These are phyloP conservation scores for Phtheirospermum japonicum DNA, from an alignment of 257 asterid species.

Conservation along the genomic window DNA sequence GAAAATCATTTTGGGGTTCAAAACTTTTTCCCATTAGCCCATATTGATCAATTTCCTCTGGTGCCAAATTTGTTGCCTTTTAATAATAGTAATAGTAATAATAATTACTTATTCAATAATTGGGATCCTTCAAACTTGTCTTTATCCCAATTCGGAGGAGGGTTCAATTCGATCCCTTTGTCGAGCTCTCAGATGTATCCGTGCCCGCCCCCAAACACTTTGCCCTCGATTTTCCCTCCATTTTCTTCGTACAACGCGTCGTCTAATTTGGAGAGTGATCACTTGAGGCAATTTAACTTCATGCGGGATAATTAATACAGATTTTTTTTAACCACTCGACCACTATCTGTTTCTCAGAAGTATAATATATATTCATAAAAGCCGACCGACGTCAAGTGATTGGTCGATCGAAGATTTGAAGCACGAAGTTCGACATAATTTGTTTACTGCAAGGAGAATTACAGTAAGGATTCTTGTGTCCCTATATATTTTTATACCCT, in stretches of 20 bases:
- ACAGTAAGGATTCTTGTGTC: conserved; percentile 24
- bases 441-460: neutral
- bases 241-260: neutral
- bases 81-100: conserved; percentile 22
- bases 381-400: too few species aligned
- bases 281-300: conserved; percentile 26
- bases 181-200: conserved; percentile 33
- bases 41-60: conserved; percentile 25
- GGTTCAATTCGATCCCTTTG: neutral
- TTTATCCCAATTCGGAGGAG: conserved; percentile 43
- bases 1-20: conserved; percentile 25
- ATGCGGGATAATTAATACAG: neutral
- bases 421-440: neutral
- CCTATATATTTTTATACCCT: conserved; percentile 7
- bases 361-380: too few species aligned
- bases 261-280: conserved; percentile 19
- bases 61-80: conserved; percentile 30
- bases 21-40: conserved; percentile 38
- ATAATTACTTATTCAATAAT: conserved; percentile 20
- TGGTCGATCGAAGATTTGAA: neutral
- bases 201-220: conserved; percentile 28
- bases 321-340: too few species aligned
- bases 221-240: conserved; percentile 26
- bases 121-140: conserved; percentile 45
- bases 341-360: too few species aligned